Evolutionary conservation across 768 basidiomycete species (phyloP), one percentile per base, ranked within the genome.

Genomic region (Pluteus cervinus): DNA sequence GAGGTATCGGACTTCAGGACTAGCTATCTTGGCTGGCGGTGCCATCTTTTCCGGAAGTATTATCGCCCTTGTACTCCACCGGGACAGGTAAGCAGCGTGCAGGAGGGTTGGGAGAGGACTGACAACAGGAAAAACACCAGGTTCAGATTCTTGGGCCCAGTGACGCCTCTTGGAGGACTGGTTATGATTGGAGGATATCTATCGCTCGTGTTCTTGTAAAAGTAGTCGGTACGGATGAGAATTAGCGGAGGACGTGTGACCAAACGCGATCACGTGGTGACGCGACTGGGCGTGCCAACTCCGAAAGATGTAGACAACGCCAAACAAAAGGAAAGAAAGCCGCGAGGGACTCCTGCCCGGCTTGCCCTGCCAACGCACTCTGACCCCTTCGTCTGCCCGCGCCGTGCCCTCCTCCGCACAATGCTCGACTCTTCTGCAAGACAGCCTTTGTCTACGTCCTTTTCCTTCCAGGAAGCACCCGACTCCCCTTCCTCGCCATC

Each of bases 161-260:
- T 81, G 34, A 86, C 82, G 20, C 83, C 84, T 0, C 46, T 85
- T 6, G 83, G 81, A 2, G 84, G 75, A 3, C 39, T 69, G 14
- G 35, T 75, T 1, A 76, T 81, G 76, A 81, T 83, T 47, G 73
- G 7, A 44, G 79, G 79, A 43, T 81, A 80, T 47, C 41, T 76
- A 26, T 63, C 73, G 9, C 56, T 81, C 42, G 69, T 65, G 4
- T 44, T 77, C 41, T 79, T 61, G 24, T 22, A 51, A 41, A 26
- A 28, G 20, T 41, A 33, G 5, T 23, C 24, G 23, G 24, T 17
- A 18, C 8, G 18, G 37, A 24, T 7, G 24, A 40, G 21, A 18
- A 53, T 47, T n/a, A n/a, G 46, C 51, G 51, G 29, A 23, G 18
- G 63, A 67, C 63, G 64, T 66, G 54, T 54, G n/a, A n/a, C n/a